Evolutionary conservation across 257 asterid species (phyloP), one percentile per base, ranked within the genome.

Genomic region (Nicotiana tabacum): DNA sequence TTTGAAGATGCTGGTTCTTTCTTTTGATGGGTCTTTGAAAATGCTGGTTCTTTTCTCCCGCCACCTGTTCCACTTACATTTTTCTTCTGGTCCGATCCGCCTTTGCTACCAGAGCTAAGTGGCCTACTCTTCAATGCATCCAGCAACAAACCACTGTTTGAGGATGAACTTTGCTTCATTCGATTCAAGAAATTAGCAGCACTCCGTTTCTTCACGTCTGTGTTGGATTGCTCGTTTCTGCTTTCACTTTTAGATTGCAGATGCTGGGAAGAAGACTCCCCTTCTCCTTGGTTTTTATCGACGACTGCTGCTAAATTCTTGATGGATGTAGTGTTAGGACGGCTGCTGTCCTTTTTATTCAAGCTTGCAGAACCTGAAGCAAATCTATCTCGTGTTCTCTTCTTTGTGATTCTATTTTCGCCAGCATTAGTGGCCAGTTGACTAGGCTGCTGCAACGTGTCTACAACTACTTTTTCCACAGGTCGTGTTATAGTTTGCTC

Each of bases 101-200:
- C 89, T 84, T 86, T 87, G 9, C 81, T 78, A 4, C 77, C 79
- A 16, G 76, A 77, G 83, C 85, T 82, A 80, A 92, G 66, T 0
- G 96, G 96, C 1, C 89, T 90, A 88, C 88, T 90, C 90, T 92
- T 92, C 83, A 89, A 72, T 2, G 92, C 93, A 33, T 89, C 94
- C 18, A 89, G 86, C 88, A 92, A 69, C 11, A 6, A 88, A 1
- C 96, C 92, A 0, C 89, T 90, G 90, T 89, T 87, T 6, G 93
- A 88, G 0, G 92, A 82, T 2, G 91, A 89, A 66, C 92, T 83
- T 83, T 89, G 93, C 82, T 91, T 91, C 90, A 91, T 87, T 81
- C 95, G 80, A 65, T 83, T 92, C 86, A 92, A 87, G 92, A 92
- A 92, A 77, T 87, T 89, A 1, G 93, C 91, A 2, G 92, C 95